These are phyloP conservation scores for Zoysia pacifica DNA, from an alignment of 176 grass and related monocot genomes.

Conservation along the genomic window DNA sequence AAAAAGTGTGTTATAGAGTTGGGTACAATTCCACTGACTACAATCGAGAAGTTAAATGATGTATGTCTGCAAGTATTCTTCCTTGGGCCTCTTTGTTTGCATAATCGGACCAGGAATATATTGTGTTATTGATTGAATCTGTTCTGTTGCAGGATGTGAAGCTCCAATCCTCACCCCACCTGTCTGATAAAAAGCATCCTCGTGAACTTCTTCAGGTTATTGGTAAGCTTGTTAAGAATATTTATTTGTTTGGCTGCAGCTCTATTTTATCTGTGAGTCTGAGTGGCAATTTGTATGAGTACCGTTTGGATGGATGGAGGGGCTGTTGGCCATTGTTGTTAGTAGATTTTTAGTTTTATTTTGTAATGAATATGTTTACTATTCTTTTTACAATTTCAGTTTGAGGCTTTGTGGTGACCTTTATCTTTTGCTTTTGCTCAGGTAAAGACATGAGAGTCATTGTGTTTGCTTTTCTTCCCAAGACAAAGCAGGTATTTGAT, in stretches of 20 bases:
- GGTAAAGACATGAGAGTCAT: slow-evolving; percentile 97
- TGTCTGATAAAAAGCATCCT: slow-evolving; percentile 59
- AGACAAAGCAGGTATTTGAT: slow-evolving; percentile 75
- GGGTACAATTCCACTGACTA: slow-evolving; percentile 81
- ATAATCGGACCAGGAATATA: neutral
- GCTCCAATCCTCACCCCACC: slow-evolving; percentile 61
- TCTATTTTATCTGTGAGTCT: slow-evolving; percentile 10
- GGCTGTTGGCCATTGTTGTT: slow-evolving; percentile 10
- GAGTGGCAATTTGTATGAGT: neutral
- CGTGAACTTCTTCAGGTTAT: slow-evolving; percentile 85
- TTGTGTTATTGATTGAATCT: slow-evolving; percentile 31
- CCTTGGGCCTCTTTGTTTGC: neutral
- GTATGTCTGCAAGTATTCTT: slow-evolving; percentile 51
- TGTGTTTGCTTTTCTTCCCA: slow-evolving; percentile 78
- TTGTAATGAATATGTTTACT: neutral
- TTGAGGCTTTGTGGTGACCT: slow-evolving; percentile 20
- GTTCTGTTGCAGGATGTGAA: slow-evolving; percentile 70
- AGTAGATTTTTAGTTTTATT: neutral
- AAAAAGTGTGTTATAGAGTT: slow-evolving; percentile 70
- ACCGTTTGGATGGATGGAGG: neutral
- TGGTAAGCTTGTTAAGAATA: slow-evolving; percentile 56
- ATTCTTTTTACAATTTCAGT: neutral
- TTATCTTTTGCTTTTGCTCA: slow-evolving; percentile 41
- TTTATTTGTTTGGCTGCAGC: neutral
- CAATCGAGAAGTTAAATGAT: slow-evolving; percentile 89